Evolutionary conservation across 2,329 filamentous ascomycete species (phyloP).

Genomic region (Neospermospora avenae): DNA sequence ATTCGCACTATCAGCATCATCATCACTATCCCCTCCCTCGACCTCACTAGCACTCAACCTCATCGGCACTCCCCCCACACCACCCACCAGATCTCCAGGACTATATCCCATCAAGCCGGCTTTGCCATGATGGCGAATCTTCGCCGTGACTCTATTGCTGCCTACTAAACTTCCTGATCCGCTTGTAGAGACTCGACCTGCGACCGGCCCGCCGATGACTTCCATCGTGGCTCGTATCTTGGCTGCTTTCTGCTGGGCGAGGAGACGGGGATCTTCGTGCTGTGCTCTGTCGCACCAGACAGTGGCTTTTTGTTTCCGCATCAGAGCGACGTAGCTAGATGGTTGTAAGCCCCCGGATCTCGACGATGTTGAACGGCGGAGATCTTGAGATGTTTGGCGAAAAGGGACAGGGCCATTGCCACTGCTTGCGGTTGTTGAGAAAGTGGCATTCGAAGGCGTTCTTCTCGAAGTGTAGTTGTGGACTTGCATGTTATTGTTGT

Average conservation of each 20-base stretch:
- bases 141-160: constrained; percentile 64
- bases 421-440: constrained; percentile 62
- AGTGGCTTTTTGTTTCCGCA: constrained; percentile 94
- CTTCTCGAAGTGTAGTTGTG: constrained; percentile 42
- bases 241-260: constrained; percentile 80
- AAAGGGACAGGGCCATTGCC: constrained; percentile 45
- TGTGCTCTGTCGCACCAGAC: constrained; percentile 97
- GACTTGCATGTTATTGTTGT: constrained; percentile 33
- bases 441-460: constrained; percentile 67
- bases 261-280: constrained; percentile 80
- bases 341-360: constrained; percentile 60
- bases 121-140: constrained; percentile 86
- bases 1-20: constrained; percentile 54
- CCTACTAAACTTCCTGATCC: constrained; percentile 37
- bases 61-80: constrained; percentile 78
- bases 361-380: constrained; percentile 76
- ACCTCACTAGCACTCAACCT: constrained; percentile 94
- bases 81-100: constrained; percentile 65
- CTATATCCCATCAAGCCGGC: constrained; percentile 74
- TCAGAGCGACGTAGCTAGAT: constrained; percentile 88
- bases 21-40: constrained; percentile 80
- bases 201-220: constrained; percentile 59
- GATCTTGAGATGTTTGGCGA: constrained; percentile 56
- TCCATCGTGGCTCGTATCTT: constrained; percentile 84
- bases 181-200: constrained; percentile 39